These are phyloP conservation scores for Penicillium sp. DNA, from an alignment of 2,329 filamentous ascomycete species.

Conservation along the genomic window DNA sequence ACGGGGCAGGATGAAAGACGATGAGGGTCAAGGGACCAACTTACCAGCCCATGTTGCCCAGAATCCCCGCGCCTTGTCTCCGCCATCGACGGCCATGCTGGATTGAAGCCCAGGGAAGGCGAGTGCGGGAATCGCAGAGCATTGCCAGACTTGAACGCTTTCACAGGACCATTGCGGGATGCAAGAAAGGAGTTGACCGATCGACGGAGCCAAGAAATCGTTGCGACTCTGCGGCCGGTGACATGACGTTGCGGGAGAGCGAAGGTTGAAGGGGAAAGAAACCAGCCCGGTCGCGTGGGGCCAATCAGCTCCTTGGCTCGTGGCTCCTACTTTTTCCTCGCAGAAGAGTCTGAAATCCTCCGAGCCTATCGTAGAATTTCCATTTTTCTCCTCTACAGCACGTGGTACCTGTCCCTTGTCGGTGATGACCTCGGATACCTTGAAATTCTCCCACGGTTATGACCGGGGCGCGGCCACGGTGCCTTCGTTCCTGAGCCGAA, in stretches of 20 bases:
- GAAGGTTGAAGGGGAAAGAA: neutral
- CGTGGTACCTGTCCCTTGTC: neutral
- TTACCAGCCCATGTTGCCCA: slow-evolving; percentile 19
- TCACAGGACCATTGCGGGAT: neutral
- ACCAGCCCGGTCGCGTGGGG: slow-evolving; percentile 12
- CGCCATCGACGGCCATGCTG: slow-evolving; percentile 22
- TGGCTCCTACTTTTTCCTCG: neutral
- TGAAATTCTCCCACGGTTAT: neutral
- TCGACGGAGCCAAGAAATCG: neutral
- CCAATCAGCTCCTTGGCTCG: neutral
- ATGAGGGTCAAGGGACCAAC: slow-evolving; percentile 2
- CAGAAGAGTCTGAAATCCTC: neutral
- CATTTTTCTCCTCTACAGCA: neutral
- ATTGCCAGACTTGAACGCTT: slow-evolving; percentile 13
- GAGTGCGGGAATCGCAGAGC: slow-evolving; percentile 9
- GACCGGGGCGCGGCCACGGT: neutral
- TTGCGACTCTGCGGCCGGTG: neutral
- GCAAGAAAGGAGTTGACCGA: neutral
- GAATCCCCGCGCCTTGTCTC: slow-evolving; percentile 12
- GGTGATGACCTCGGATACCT: neutral
- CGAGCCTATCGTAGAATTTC: neutral
- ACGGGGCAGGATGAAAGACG: neutral
- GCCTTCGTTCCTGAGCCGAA: neutral
- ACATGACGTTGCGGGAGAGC: neutral
- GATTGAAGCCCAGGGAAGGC: slow-evolving; percentile 11